Evolutionary conservation across 306 rosid species (phyloP).

Genomic region (Prunus fruticosa): DNA sequence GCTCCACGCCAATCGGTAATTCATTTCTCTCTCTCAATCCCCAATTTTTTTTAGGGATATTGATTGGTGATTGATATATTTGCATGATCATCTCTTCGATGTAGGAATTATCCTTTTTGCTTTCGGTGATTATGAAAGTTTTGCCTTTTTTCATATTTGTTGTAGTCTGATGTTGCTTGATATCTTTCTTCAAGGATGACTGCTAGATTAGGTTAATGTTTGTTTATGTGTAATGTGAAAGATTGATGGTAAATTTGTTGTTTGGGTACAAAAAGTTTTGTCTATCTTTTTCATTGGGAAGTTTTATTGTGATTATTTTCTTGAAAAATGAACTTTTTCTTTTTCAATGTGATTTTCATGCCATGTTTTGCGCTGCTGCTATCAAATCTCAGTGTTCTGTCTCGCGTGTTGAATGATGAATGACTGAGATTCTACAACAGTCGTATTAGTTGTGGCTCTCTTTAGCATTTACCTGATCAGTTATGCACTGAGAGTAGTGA

Average conservation of each 20-base stretch:
- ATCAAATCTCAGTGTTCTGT: not conserved
- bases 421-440: not conserved
- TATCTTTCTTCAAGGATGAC: not conserved
- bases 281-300: not conserved
- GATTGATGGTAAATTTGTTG: not conserved
- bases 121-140: not conserved
- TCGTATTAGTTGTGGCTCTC: not conserved
- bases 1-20: slow-evolving; percentile 94
- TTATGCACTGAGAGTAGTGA: not conserved
- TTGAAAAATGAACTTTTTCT: too few species aligned
- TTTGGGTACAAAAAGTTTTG: not conserved
- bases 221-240: not conserved
- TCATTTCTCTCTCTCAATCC: not conserved
- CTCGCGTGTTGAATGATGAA: not conserved
- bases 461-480: not conserved
- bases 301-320: not conserved
- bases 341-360: not conserved
- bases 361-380: not conserved
- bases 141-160: not conserved
- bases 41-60: not conserved
- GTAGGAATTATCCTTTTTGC: too few species aligned
- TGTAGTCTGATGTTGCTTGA: not conserved
- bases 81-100: not conserved
- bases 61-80: not conserved
- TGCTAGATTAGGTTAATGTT: not conserved